These are phyloP conservation scores for Alternaria sp. DNA, from an alignment of 2,329 filamentous ascomycete species.

Conservation along the genomic window DNA sequence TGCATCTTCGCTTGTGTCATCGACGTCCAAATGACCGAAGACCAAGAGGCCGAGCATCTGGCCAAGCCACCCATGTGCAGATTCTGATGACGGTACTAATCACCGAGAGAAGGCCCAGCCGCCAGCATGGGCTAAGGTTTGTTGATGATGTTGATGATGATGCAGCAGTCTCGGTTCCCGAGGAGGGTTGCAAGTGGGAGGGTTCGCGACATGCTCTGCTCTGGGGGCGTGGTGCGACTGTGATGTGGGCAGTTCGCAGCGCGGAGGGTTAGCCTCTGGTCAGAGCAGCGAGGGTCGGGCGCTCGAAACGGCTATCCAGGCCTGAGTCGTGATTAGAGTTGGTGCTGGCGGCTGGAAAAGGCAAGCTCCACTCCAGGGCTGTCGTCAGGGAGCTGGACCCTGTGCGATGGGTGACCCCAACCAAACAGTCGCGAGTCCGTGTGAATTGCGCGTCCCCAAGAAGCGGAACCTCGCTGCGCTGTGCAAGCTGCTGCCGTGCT, in stretches of 20 bases:
- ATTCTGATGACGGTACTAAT: background rate
- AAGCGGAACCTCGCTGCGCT: background rate
- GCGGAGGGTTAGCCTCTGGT: background rate
- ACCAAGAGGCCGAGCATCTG: background rate
- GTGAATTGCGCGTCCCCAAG: slow-evolving; percentile 3
- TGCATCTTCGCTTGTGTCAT: background rate
- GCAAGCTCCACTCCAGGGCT: background rate
- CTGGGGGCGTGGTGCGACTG: background rate
- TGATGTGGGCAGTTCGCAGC: background rate
- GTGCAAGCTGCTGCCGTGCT: background rate
- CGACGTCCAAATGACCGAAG: background rate
- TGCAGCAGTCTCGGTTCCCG: background rate
- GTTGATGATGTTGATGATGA: background rate
- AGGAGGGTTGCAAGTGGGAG: background rate
- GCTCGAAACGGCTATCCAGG: background rate
- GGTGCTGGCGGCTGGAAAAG: background rate
- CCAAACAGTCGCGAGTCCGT: background rate
- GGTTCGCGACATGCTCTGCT: background rate
- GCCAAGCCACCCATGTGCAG: slow-evolving; percentile 1
- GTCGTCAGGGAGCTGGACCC: background rate
- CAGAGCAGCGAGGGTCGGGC: background rate
- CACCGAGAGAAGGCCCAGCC: background rate
- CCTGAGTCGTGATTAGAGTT: background rate
- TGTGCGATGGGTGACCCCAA: background rate
- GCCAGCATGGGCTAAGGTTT: background rate